These are phyloP conservation scores for Citrus mangshanensis DNA, from an alignment of 345 rosid genomes.

Conservation along the genomic window DNA sequence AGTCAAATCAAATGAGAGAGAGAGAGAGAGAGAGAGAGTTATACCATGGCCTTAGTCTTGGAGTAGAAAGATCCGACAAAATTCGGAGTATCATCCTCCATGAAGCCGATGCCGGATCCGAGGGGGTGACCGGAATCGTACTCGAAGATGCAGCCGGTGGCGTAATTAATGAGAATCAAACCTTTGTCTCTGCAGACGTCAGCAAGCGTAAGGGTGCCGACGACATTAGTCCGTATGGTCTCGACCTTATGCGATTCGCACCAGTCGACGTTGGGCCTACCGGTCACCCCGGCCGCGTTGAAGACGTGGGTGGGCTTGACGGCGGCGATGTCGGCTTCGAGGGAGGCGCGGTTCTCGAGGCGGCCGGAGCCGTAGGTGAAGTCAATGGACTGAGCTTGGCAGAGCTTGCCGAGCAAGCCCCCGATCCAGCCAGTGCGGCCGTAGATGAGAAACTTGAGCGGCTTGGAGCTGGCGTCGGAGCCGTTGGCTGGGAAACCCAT, in stretches of 20 bases:
- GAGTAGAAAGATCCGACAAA: constrained; percentile 88
- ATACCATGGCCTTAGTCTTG: constrained; percentile 88
- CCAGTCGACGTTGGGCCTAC: constrained; percentile 94
- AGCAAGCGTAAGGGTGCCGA: constrained; percentile 82
- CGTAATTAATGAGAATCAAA: constrained; percentile 65
- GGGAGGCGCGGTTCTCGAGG: constrained; percentile 68
- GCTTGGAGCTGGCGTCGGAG: constrained; percentile 25
- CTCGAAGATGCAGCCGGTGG: constrained; percentile 92
- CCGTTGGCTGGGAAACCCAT: constrained; percentile 64
- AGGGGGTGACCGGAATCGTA: constrained; percentile 64
- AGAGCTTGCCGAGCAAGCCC: constrained; percentile 73
- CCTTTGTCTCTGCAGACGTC: constrained; percentile 79
- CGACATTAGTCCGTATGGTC: constrained; percentile 84
- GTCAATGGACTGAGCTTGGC: constrained; percentile 58
- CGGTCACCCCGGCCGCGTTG: constrained; percentile 96
- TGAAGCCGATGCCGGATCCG: constrained; percentile 81
- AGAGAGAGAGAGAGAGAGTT: too few relatives aligned
- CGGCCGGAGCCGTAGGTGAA: constrained; percentile 79
- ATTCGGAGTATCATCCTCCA: constrained; percentile 90
- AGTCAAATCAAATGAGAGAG: too few relatives aligned
- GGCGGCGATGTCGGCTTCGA: constrained; percentile 57
- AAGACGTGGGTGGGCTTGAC: constrained; percentile 76
- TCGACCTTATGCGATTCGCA: constrained; percentile 92
- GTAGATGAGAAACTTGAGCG: constrained; percentile 76
- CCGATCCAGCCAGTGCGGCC: constrained; percentile 97